phyloP scores from a whole-genome alignment of 768 basidiomycete species.

The Collybia sordida region DNA sequence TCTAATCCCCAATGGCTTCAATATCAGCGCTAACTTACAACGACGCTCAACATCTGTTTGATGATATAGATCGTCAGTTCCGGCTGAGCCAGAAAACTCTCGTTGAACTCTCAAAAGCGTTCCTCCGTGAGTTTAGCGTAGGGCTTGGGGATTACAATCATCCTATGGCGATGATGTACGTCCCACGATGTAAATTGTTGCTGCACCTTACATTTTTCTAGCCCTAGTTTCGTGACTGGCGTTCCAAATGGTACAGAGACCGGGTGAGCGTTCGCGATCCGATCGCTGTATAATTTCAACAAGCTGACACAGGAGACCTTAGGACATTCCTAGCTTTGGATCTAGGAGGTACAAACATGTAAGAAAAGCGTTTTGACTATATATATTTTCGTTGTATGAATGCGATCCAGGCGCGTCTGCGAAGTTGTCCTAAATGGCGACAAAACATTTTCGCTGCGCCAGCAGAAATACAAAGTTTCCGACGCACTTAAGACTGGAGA shows the following conservation, averaged over 20 bases:
- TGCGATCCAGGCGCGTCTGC: constrained; percentile 78
- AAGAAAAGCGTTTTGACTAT: constrained; percentile 29
- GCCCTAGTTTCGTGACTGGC: constrained; percentile 93
- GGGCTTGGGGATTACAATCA: constrained; percentile 76
- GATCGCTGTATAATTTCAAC: background rate
- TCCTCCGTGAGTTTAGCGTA: constrained; percentile 74
- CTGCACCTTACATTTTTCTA: constrained; percentile 27
- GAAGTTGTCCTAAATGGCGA: constrained; percentile 91
- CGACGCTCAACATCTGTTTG: constrained; percentile 50
- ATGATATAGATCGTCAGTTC: constrained; percentile 74
- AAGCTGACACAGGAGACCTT: constrained; percentile 1
- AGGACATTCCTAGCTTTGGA: constrained; percentile 97
- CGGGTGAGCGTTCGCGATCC: constrained; percentile 55
- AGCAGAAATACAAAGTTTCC: constrained; percentile 97
- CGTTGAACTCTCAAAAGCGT: constrained; percentile 69
- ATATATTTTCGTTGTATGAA: constrained; percentile 8
- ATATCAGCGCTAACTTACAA: constrained; percentile 41
- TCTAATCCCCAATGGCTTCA: constrained; percentile 34
- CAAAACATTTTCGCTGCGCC: constrained; percentile 84
- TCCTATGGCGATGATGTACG: constrained; percentile 92
- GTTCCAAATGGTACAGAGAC: constrained; percentile 93
- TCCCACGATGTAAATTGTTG: constrained; percentile 1
- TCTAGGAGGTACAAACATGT: constrained; percentile 98
- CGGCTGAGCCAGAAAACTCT: constrained; percentile 61
- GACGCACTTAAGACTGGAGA: constrained; percentile 93